A percentile compares a stretch with the other conserved stretches of the same genome.
These are phyloP conservation scores for Gamsiella multidivaricata DNA, from an alignment of 192 early-diverging fungal species.

Conservation along the genomic window DNA sequence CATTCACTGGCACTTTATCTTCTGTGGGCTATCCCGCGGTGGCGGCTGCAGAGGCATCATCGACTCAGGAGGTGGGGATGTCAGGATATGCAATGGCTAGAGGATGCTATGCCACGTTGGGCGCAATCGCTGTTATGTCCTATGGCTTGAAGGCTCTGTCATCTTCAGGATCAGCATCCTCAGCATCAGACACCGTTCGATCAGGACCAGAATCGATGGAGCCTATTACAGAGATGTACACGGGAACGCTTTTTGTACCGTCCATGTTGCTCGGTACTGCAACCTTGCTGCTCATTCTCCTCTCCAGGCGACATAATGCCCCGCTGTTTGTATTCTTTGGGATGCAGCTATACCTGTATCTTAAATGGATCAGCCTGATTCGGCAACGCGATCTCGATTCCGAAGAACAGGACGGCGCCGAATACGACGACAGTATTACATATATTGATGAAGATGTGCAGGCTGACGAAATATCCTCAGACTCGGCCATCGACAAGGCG, in stretches of 20 bases:
- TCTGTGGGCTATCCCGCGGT: conserved; percentile 14
- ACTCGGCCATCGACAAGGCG: too few species aligned
- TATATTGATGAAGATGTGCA: not conserved
- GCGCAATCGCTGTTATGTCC: conserved; percentile 4
- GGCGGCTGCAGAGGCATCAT: not conserved
- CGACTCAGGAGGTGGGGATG: not conserved
- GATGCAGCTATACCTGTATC: conserved; percentile 59
- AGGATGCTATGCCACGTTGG: conserved; percentile 33
- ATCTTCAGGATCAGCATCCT: not conserved
- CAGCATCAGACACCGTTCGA: not conserved
- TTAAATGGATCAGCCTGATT: conserved; percentile 23
- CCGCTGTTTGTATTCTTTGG: conserved; percentile 66
- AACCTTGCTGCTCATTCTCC: conserved; percentile 71
- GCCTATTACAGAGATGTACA: too few species aligned
- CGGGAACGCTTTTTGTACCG: conserved; percentile 19
- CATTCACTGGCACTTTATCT: conserved; percentile 26
- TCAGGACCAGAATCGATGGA: not conserved
- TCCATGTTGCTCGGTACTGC: conserved; percentile 54
- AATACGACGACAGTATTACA: not conserved
- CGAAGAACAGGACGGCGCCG: not conserved
- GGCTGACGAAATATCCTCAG: not conserved
- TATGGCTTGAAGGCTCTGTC: conserved; percentile 6
- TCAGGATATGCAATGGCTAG: conserved; percentile 47
- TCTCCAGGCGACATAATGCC: conserved; percentile 72
- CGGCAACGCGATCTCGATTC: not conserved